phyloP scores from a whole-genome alignment of 2,329 filamentous ascomycete genomes.

The Alternaria sp. region DNA sequence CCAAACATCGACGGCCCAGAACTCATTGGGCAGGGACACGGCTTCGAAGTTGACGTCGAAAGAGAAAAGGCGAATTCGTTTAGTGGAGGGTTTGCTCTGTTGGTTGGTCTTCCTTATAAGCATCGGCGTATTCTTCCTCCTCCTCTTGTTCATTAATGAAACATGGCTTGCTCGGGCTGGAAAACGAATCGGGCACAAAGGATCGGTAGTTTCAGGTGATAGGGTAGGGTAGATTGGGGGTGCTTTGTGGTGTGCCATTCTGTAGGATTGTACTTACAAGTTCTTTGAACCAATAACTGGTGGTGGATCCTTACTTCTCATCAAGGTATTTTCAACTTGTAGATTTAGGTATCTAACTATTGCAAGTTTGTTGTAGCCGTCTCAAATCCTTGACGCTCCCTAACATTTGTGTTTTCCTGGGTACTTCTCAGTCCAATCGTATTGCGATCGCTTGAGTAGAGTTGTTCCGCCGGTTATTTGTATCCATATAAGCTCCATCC shows the following conservation, averaged over 20 bases:
- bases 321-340: not conserved
- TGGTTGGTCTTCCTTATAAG: not conserved
- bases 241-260: not conserved
- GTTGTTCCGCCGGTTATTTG: too few relatives aligned
- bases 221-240: not conserved
- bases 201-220: not conserved
- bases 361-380: not conserved
- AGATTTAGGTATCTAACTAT: not conserved
- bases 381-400: rapidly evolving
- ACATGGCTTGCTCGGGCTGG: too few relatives aligned
- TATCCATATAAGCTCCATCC: too few relatives aligned
- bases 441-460: too few relatives aligned
- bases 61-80: not conserved
- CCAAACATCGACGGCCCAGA: not conserved
- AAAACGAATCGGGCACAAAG: not conserved
- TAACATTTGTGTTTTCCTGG: too few relatives aligned
- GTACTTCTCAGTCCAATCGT: too few relatives aligned
- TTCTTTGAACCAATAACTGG: not conserved
- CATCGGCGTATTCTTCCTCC: not conserved
- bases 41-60: not conserved
- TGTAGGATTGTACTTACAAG: not conserved
- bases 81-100: not conserved
- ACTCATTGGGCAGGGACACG: not conserved
- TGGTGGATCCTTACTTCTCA: not conserved
- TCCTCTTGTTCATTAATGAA: too few relatives aligned